These are phyloP conservation scores for Calonectria hawksworthii DNA, from an alignment of 2,329 filamentous ascomycete species.

Conservation along the genomic window DNA sequence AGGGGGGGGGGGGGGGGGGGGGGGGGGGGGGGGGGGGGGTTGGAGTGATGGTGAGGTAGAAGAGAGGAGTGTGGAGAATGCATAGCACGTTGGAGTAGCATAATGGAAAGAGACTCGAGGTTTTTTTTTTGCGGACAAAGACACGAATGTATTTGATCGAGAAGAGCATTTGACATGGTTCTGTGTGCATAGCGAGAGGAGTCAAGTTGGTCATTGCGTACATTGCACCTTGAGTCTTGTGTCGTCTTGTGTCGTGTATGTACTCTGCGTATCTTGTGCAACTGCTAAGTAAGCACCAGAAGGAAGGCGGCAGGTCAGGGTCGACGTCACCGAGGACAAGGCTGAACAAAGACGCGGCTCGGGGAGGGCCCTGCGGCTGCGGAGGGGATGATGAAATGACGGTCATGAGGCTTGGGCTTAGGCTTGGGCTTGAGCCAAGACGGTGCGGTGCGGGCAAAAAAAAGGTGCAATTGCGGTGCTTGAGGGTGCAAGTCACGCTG, in stretches of 20 bases:
- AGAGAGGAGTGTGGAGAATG: neutral
- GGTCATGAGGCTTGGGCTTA: neutral
- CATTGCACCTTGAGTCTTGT: neutral
- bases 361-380: neutral
- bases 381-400: slow-evolving; percentile 17
- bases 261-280: neutral
- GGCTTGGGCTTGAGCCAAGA: neutral
- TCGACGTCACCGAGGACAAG: slow-evolving; percentile 28
- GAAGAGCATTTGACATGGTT: neutral
- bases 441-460: slow-evolving; percentile 14
- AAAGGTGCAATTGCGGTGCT: slow-evolving; percentile 30
- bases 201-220: neutral
- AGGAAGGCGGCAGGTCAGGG: neutral
- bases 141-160: neutral
- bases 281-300: neutral
- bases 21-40: no score
- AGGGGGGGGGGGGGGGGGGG: no score
- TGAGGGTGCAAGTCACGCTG: slow-evolving; percentile 4
- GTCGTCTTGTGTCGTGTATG: neutral
- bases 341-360: slow-evolving; percentile 18
- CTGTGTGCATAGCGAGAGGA: neutral
- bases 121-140: slow-evolving; percentile 4
- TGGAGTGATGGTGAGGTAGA: neutral
- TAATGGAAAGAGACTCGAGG: slow-evolving; percentile 38
- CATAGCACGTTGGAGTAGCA: slow-evolving; percentile 32